Conservation (phyloP, 2,329 filamentous ascomycete genomes). For the Fusarium marasasianum region DNA sequence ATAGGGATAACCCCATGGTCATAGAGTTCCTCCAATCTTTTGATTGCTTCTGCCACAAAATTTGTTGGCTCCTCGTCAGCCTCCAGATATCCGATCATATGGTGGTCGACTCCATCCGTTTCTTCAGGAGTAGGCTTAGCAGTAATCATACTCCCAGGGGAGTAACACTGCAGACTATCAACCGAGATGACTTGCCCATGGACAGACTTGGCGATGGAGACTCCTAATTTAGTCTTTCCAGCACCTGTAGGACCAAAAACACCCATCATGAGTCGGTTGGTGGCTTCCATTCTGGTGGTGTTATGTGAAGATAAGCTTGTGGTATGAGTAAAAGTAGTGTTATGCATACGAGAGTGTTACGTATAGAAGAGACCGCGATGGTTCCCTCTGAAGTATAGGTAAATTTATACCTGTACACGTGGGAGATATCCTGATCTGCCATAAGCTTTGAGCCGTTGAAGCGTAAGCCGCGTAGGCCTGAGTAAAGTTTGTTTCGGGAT, state of each 20-base stretch:
- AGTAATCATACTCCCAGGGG: not conserved
- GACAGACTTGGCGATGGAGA: not conserved
- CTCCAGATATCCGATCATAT: not conserved
- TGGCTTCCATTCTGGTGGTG: not conserved
- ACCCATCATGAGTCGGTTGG: not conserved
- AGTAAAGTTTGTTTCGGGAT: rapidly evolving
- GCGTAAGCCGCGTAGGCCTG: not conserved
- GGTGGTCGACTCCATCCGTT: not conserved
- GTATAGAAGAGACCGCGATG: not conserved
- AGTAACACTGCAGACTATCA: not conserved
- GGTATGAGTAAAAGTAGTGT: too few relatives aligned
- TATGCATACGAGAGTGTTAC: not conserved
- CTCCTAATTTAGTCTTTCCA: not conserved
- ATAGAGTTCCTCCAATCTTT: not conserved
- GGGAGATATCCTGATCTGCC: not conserved
- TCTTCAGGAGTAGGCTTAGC: not conserved
- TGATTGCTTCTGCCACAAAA: not conserved
- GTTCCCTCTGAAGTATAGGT: not conserved
- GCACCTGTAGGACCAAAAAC: not conserved
- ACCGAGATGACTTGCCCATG: not conserved
- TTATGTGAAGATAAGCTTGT: not conserved
- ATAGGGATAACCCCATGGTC: not conserved
- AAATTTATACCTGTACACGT: not conserved
- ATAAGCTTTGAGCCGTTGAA: not conserved
- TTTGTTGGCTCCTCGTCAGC: not conserved